Evolutionary conservation across 2,329 filamentous ascomycete genomes (phyloP), one percentile per base, ranked within the genome.

Genomic region (Triangularia verruculosa): DNA sequence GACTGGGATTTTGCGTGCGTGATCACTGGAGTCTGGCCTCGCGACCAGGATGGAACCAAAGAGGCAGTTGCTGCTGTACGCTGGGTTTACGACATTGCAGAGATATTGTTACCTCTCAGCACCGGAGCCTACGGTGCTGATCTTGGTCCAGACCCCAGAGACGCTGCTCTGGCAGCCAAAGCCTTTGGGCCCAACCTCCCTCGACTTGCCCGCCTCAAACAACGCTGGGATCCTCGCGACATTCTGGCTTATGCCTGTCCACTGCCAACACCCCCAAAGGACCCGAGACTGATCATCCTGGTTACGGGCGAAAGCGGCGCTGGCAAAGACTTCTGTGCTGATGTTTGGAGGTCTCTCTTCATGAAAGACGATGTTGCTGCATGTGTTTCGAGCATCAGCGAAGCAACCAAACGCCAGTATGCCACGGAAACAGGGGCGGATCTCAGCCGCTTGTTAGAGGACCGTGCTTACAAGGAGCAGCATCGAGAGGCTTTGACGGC

Each of bases 1-100:
- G 79, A 85, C 71, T 89, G 86, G 86, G 78, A 84, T 30, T 89
- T 83, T 75, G 86, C 86, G 54, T 89, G 86, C 68, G 83, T 89
- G 4, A 70, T 89, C 51, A 89, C 86, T 4, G 86, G 83, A 25
- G 81, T 87, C 63, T 89, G 86, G 86, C 76, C 77, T 2, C 82
- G 84, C 15, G 76, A 82, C 9, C 71, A 83, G 72, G 83, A 86
- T 66, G 78, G 71, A 52, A 81, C 77, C 0, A 72, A 76, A 54
- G 43, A 66, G 11, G 76, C 81, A 65, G 74, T 64, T 65, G 70
- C 70, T 61, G 77, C 73, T 1, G 70, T 82, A 3, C 61, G 70
- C 4, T 89, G 86, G 86, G 86, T 88, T 17, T 88, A 89, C 70
- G 65, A 77, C 0, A 76, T 85, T 57, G 81, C 73, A 54, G 57